phyloP scores from a whole-genome alignment of 345 rosid genomes.

The Excoecaria agallocha region DNA sequence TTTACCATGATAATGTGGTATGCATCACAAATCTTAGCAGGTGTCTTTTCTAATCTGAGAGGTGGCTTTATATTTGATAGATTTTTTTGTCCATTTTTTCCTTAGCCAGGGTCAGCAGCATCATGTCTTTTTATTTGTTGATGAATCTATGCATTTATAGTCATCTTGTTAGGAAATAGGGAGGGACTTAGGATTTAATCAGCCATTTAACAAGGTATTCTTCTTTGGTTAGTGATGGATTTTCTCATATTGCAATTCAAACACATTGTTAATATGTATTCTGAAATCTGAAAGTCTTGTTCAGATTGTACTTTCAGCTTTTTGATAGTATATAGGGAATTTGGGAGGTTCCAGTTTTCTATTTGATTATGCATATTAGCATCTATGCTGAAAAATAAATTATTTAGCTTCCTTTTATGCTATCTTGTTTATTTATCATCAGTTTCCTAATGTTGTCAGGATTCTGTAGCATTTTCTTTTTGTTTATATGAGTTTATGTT shows the following conservation, averaged over 20 bases:
- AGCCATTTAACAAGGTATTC: background rate
- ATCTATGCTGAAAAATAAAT: background rate
- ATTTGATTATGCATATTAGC: background rate
- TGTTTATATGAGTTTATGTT: no score
- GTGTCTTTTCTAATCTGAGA: background rate
- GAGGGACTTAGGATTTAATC: background rate
- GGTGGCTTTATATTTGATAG: background rate
- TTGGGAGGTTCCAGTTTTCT: background rate
- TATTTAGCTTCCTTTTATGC: background rate
- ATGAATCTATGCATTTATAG: background rate
- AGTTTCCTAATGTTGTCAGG: background rate
- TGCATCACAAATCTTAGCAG: background rate
- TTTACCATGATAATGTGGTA: background rate
- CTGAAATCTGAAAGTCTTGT: background rate
- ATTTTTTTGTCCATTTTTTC: background rate
- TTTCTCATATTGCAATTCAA: background rate
- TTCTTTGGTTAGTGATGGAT: background rate
- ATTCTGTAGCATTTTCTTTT: background rate
- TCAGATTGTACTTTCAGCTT: background rate
- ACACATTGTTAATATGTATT: background rate
- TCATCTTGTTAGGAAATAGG: background rate
- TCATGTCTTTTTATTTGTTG: background rate
- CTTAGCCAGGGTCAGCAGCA: slow-evolving; percentile 4
- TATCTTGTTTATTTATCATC: background rate
- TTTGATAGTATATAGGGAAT: background rate